Conservation (phyloP, 2,329 filamentous ascomycete genomes). For the Diaporthe vaccinii region DNA sequence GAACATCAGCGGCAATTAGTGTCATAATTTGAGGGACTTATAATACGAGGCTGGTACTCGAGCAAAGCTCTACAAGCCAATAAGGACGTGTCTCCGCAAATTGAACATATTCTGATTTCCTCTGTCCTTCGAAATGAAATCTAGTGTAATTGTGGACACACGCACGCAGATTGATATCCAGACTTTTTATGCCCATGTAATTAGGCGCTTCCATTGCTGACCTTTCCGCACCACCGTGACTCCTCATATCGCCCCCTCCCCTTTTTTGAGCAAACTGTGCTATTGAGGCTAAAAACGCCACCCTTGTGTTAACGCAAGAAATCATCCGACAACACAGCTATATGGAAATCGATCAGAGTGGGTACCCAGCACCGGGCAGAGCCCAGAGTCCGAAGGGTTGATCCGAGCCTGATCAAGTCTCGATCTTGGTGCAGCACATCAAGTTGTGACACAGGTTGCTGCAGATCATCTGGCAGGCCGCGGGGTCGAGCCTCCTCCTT, state of each 20-base stretch:
- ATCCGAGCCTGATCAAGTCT: slow-evolving; percentile 10
- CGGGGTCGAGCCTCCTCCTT: slow-evolving; percentile 45
- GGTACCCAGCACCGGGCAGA: neutral
- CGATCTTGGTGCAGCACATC: slow-evolving; percentile 61
- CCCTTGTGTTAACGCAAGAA: no score
- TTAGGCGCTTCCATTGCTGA: neutral
- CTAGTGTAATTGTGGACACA: neutral
- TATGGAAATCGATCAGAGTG: no score
- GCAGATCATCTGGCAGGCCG: slow-evolving; percentile 66
- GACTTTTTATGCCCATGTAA: neutral
- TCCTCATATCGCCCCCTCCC: neutral
- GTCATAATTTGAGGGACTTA: neutral
- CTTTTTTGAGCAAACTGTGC: neutral
- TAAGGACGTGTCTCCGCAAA: neutral
- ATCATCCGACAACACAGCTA: neutral
- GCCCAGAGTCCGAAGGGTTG: neutral
- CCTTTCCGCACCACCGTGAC: neutral
- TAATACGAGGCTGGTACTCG: neutral
- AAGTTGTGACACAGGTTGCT: slow-evolving; percentile 64
- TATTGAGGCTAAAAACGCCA: no score
- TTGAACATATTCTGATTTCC: neutral
- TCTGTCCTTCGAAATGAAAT: neutral
- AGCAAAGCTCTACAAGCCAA: neutral
- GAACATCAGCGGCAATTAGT: neutral
- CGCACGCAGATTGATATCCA: neutral